These are phyloP conservation scores for Silene coronaria DNA, from an alignment of 179 eudicot genomes.

Conservation along the genomic window DNA sequence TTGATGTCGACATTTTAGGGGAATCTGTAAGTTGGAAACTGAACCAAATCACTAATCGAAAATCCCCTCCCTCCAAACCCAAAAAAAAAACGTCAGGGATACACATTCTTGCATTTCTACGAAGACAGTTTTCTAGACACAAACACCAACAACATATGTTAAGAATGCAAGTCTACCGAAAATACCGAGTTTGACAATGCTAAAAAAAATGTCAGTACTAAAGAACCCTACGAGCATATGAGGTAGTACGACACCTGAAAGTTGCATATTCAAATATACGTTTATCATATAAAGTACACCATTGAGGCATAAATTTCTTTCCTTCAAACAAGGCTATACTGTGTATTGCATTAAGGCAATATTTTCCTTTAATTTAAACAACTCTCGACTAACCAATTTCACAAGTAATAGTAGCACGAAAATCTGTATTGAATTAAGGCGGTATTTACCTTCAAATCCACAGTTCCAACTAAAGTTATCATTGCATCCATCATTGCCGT, in stretches of 20 bases:
- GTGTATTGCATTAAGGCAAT: too few relatives aligned
- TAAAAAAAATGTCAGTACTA: background rate
- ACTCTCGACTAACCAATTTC: background rate
- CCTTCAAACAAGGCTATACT: background rate
- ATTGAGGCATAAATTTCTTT: background rate
- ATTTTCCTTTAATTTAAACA: too few relatives aligned
- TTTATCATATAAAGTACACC: background rate
- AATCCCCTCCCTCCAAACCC: too few relatives aligned
- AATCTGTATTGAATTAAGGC: background rate
- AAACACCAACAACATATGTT: too few relatives aligned
- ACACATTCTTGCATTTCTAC: too few relatives aligned
- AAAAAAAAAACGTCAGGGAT: too few relatives aligned
- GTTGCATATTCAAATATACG: background rate
- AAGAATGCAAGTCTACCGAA: background rate
- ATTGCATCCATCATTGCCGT: conserved; percentile 94
- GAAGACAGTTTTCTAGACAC: too few relatives aligned
- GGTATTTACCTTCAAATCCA: conserved; percentile 72
- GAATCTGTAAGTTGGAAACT: too few relatives aligned
- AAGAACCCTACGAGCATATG: background rate
- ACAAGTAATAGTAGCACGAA: background rate
- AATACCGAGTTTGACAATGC: background rate
- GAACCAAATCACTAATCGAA: too few relatives aligned
- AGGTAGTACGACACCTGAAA: background rate
- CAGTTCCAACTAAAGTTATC: conserved; percentile 98
- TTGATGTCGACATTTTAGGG: too few relatives aligned